Percentiles rank a stretch among this genome's conserved stretches.
phyloP scores from a whole-genome alignment of 305 asterid genomes.

The Salvia sclarea region DNA sequence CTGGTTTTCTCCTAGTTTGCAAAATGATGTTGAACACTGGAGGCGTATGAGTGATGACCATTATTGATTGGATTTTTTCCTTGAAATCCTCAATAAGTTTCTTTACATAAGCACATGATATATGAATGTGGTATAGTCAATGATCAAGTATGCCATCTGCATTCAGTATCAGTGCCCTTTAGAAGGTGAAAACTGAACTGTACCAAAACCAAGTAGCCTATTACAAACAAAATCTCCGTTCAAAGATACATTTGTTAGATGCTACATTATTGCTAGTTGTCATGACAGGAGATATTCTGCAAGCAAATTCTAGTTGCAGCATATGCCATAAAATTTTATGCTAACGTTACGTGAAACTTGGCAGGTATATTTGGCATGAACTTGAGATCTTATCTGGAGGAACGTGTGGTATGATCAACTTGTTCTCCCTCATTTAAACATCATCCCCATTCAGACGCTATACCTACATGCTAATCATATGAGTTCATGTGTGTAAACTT shows the following conservation, averaged over 20 bases:
- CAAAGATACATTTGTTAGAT: neutral
- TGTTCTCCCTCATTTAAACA: neutral
- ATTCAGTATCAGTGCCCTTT: neutral
- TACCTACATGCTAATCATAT: conserved; percentile 20
- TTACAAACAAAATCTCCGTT: neutral
- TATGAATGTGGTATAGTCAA: neutral
- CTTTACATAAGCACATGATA: neutral
- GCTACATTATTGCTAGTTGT: neutral
- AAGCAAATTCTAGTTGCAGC: conserved; percentile 7
- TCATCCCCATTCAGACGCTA: neutral
- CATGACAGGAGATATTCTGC: conserved; percentile 7
- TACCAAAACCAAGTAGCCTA: neutral
- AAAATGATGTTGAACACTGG: neutral
- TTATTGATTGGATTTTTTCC: neutral
- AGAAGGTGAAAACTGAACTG: neutral
- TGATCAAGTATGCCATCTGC: neutral
- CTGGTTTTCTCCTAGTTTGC: neutral
- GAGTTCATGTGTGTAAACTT: conserved; percentile 16
- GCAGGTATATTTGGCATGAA: conserved; percentile 99
- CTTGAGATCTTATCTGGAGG: conserved; percentile 95
- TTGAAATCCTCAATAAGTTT: neutral
- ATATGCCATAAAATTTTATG: neutral
- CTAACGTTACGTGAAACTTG: conserved; percentile 14
- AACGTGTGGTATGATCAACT: conserved; percentile 64
- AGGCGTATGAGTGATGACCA: neutral